Percentiles rank a stretch among this genome's conserved stretches.
Evolutionary conservation across 2,329 filamentous ascomycete species (phyloP).

Genomic region (Fusarium nisikadoi): DNA sequence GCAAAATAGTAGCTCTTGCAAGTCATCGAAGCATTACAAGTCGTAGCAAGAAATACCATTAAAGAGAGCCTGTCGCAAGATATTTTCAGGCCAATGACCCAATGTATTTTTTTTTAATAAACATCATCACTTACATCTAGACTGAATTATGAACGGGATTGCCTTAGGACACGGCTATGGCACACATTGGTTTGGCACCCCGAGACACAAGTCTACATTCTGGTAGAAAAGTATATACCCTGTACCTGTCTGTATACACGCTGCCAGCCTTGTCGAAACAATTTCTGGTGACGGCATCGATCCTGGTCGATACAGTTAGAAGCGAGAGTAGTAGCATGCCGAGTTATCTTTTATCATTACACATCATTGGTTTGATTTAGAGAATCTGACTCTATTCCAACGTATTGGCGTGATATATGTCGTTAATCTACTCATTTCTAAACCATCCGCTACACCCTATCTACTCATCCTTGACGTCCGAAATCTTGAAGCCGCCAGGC

Average conservation of each 20-base stretch:
- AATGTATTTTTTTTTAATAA: accelerated
- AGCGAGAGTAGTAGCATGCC: neutral
- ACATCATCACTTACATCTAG: accelerated
- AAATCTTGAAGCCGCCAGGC: slow-evolving; percentile 37
- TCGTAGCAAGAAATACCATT: accelerated
- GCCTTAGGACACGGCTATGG: neutral
- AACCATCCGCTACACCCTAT: accelerated
- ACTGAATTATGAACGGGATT: neutral
- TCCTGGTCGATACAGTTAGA: too few species aligned
- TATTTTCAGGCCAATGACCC: neutral
- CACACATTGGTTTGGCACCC: neutral
- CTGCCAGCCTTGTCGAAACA: neutral
- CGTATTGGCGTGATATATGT: neutral
- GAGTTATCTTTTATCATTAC: too few species aligned
- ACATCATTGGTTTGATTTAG: neutral
- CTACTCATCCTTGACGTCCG: slow-evolving; percentile 27
- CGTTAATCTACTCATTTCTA: accelerated
- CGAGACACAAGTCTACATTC: neutral
- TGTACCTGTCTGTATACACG: neutral
- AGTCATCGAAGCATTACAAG: accelerated
- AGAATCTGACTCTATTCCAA: accelerated
- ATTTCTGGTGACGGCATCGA: neutral
- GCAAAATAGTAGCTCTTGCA: accelerated
- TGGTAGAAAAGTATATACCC: neutral
- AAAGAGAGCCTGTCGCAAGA: accelerated